phyloP scores from a whole-genome alignment of 2,329 filamentous ascomycete species.

The Colletotrichum caudatum region DNA sequence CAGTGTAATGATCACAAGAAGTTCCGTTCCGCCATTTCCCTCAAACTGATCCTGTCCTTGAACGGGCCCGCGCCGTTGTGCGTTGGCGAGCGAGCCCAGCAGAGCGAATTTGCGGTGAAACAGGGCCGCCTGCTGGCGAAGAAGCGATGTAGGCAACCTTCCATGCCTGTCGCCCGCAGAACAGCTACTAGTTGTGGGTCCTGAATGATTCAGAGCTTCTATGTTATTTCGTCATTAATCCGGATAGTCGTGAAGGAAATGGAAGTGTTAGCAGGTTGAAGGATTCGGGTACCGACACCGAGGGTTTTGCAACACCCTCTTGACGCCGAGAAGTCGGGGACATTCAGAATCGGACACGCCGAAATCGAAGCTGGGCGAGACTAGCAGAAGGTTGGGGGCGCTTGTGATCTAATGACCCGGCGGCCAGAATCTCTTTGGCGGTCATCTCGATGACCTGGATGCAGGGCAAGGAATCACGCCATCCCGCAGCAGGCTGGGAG shows the following conservation, averaged over 20 bases:
- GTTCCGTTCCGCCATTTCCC: too few relatives aligned
- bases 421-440: background rate
- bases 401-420: slow-evolving; percentile 1
- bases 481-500: slow-evolving; percentile 6
- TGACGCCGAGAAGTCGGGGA: background rate
- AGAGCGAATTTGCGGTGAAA: background rate
- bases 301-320: background rate
- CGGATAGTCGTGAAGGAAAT: background rate
- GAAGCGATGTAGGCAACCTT: background rate
- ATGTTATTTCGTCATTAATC: background rate
- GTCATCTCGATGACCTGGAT: too few relatives aligned
- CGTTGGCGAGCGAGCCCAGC: background rate
- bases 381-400: background rate
- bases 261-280: background rate
- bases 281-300: background rate
- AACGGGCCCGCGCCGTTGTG: background rate
- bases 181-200: background rate
- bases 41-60: background rate
- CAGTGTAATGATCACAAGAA: background rate
- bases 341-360: background rate
- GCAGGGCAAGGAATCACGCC: background rate
- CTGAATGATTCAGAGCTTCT: too few relatives aligned
- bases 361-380: background rate
- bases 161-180: background rate
- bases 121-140: background rate